Conservation (phyloP, 495 filamentous ascomycete species). For the Jackrogersella minutella region DNA sequence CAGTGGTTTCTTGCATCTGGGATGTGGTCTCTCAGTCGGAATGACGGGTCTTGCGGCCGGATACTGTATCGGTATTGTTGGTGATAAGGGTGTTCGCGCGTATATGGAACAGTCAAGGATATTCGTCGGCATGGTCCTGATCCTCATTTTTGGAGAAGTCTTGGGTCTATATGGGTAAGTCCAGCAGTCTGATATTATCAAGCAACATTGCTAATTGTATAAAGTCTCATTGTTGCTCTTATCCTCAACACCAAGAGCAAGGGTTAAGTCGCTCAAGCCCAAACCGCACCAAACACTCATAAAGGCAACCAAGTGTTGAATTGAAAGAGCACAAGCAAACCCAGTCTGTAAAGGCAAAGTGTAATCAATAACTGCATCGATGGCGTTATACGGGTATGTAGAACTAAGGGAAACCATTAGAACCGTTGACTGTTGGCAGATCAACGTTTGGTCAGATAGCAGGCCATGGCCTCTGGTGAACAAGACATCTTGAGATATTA, state of each 20-base stretch:
- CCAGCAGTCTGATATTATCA: background rate
- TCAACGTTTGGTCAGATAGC: slow-evolving; percentile 20
- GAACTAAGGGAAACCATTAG: slow-evolving; percentile 32
- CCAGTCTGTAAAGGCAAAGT: slow-evolving; percentile 26
- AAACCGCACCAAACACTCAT: background rate
- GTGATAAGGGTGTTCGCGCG: slow-evolving; percentile 89
- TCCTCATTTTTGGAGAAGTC: slow-evolving; percentile 98
- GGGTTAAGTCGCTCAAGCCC: slow-evolving; percentile 45
- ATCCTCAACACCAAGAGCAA: slow-evolving; percentile 65
- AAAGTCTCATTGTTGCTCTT: slow-evolving; percentile 58
- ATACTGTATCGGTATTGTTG: slow-evolving; percentile 95
- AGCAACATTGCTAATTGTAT: slow-evolving; percentile 20
- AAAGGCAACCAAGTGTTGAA: slow-evolving; percentile 12
- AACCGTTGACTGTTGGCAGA: slow-evolving; percentile 35
- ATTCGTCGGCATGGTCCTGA: slow-evolving; percentile 98
- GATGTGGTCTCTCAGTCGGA: slow-evolving; percentile 88
- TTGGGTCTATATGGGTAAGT: slow-evolving; percentile 94
- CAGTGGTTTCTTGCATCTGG: slow-evolving; percentile 92
- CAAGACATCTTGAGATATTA: slow-evolving; percentile 17
- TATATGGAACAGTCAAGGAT: slow-evolving; percentile 96
- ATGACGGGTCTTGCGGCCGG: slow-evolving; percentile 93
- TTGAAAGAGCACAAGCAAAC: slow-evolving; percentile 23
- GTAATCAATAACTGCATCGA: slow-evolving; percentile 44
- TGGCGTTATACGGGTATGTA: slow-evolving; percentile 45
- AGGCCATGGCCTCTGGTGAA: slow-evolving; percentile 4